Evolutionary conservation across 208 protist genomes (phyloP).

Genomic region (Trypanosoma vivax): DNA sequence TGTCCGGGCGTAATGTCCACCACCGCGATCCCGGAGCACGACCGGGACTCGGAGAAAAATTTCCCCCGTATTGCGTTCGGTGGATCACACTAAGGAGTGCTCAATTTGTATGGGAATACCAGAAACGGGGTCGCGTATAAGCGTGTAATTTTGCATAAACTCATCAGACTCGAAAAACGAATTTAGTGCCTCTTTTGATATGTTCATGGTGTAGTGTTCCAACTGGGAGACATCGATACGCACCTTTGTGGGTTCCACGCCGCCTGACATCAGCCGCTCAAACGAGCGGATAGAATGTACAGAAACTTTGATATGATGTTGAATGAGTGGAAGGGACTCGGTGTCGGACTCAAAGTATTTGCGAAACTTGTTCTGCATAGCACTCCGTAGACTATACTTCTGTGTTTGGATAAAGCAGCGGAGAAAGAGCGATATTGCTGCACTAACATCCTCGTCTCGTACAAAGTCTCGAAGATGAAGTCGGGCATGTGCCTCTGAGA

Average conservation of each 20-base stretch:
- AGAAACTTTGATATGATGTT: constrained; percentile 78
- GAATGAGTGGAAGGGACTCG: constrained; percentile 82
- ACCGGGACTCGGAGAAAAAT: background rate
- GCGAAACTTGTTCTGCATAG: constrained; percentile 82
- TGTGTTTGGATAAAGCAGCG: constrained; percentile 97
- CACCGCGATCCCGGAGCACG: too few relatives aligned
- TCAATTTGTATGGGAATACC: constrained; percentile 71
- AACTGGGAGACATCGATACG: constrained; percentile 74
- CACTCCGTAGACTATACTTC: constrained; percentile 86
- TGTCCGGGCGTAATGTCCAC: too few relatives aligned
- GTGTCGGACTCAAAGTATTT: constrained; percentile 84
- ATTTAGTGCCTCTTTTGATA: constrained; percentile 75
- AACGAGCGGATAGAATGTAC: constrained; percentile 76
- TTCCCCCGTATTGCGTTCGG: background rate
- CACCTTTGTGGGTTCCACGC: constrained; percentile 70
- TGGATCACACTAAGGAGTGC: constrained; percentile 44
- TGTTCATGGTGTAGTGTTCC: constrained; percentile 68
- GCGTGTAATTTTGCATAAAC: constrained; percentile 71
- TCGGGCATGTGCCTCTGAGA: constrained; percentile 96
- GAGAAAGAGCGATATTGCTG: constrained; percentile 97
- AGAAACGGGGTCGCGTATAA: constrained; percentile 76
- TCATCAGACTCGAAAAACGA: constrained; percentile 76
- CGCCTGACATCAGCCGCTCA: constrained; percentile 76
- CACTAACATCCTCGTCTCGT: constrained; percentile 95
- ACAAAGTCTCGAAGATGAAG: constrained; percentile 97